Evolutionary conservation across 1,139 yeast species (phyloP).

Genomic region (Neolecta irregularis): DNA sequence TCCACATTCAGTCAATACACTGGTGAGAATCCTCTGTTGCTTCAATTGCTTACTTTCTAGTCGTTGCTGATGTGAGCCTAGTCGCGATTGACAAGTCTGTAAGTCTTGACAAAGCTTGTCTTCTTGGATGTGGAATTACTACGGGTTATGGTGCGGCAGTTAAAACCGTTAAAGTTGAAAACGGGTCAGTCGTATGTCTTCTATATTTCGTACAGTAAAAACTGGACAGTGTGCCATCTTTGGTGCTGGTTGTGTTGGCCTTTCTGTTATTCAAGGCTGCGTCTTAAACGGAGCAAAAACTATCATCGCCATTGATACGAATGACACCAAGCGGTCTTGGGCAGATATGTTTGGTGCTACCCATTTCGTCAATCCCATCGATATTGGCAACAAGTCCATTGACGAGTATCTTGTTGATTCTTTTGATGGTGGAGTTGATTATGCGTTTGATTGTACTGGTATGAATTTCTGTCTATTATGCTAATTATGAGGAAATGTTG

Average conservation of each 20-base stretch:
- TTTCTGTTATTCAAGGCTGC: slow-evolving; percentile 93
- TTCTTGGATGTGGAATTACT: slow-evolving; percentile 95
- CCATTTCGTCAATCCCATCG: slow-evolving; percentile 73
- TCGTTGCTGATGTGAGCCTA: slow-evolving; percentile 93
- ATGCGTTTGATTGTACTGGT: slow-evolving; percentile 93
- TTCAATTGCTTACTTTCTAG: slow-evolving; percentile 21
- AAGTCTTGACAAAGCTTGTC: slow-evolving; percentile 71
- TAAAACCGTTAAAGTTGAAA: slow-evolving; percentile 79
- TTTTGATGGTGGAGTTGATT: slow-evolving; percentile 95
- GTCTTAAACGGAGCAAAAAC: slow-evolving; percentile 60
- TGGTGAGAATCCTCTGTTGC: not conserved
- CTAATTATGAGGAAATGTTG: slow-evolving; percentile 90
- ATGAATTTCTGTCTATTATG: no score
- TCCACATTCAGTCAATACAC: slow-evolving; percentile 94
- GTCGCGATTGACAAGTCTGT: slow-evolving; percentile 82
- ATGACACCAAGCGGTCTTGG: slow-evolving; percentile 72
- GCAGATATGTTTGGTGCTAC: slow-evolving; percentile 87
- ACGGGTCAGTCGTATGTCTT: slow-evolving; percentile 90
- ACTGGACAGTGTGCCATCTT: no score
- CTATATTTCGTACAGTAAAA: no score
- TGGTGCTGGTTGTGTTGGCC: slow-evolving; percentile 95
- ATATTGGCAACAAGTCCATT: slow-evolving; percentile 56
- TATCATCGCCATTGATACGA: slow-evolving; percentile 79
- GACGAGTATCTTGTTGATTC: slow-evolving; percentile 72
- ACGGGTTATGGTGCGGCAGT: slow-evolving; percentile 98